phyloP scores from a whole-genome alignment of 495 filamentous ascomycete species.

The Aspergillus ellipticus region DNA sequence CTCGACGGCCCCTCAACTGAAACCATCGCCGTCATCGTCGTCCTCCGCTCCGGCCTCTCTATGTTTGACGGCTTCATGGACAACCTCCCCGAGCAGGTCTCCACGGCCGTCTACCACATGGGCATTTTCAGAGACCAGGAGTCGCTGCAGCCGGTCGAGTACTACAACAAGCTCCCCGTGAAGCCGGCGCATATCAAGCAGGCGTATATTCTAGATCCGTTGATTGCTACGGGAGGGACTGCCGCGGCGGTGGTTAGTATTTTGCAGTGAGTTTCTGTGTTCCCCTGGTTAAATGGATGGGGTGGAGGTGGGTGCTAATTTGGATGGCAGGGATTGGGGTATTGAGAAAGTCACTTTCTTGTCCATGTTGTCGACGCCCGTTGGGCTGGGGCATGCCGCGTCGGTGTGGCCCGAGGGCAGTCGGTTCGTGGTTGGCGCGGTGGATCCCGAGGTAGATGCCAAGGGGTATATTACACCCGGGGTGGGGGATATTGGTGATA shows the following conservation, averaged over 20 bases:
- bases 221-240: conserved; percentile 88
- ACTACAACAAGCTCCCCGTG: conserved; percentile 88
- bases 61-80: conserved; percentile 28
- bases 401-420: conserved; percentile 65
- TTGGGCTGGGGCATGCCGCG: conserved; percentile 64
- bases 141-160: conserved; percentile 81
- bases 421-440: conserved; percentile 71
- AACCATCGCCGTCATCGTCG: conserved; percentile 25
- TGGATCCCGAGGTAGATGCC: conserved; percentile 65
- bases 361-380: conserved; percentile 61
- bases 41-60: conserved; percentile 29
- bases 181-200: conserved; percentile 43
- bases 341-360: conserved; percentile 70
- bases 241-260: conserved; percentile 80
- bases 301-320: neutral
- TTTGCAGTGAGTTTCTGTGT: conserved; percentile 48
- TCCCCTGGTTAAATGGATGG: no score
- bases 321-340: conserved; percentile 65
- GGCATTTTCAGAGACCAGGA: conserved; percentile 82
- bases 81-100: conserved; percentile 14
- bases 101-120: conserved; percentile 64
- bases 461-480: conserved; percentile 83
- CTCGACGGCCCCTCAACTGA: conserved; percentile 14
- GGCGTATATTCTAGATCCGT: conserved; percentile 78
- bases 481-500: conserved; percentile 82